Conservation (phyloP, 2,329 filamentous ascomycete genomes). For the Ciborinia camelliae region DNA sequence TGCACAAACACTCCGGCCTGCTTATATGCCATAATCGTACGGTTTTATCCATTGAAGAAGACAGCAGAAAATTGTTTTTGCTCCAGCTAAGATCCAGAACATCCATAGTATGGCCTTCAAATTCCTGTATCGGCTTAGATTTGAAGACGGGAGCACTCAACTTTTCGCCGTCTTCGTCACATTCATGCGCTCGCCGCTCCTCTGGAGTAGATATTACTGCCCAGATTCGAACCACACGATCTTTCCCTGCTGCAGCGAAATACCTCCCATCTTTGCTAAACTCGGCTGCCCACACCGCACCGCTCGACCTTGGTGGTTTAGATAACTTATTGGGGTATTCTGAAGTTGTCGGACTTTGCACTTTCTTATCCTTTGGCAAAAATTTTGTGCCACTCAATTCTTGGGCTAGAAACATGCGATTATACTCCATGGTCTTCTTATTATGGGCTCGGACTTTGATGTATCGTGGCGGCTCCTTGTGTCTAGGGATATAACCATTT, state of each 20-base stretch:
- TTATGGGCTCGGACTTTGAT: slow-evolving; percentile 79
- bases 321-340: slow-evolving; percentile 29
- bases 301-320: slow-evolving; percentile 38
- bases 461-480: slow-evolving; percentile 87
- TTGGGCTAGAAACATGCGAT: slow-evolving; percentile 86
- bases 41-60: slow-evolving; percentile 97
- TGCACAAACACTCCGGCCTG: slow-evolving; percentile 80
- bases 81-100: slow-evolving; percentile 95
- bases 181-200: slow-evolving; percentile 71
- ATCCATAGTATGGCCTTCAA: slow-evolving; percentile 77
- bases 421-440: slow-evolving; percentile 79
- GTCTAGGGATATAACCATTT: slow-evolving; percentile 74
- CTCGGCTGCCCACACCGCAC: slow-evolving; percentile 86
- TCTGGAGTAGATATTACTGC: slow-evolving; percentile 79
- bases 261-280: slow-evolving; percentile 92
- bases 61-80: slow-evolving; percentile 96
- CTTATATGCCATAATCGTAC: slow-evolving; percentile 91
- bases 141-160: slow-evolving; percentile 90
- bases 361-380: slow-evolving; percentile 35
- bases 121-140: slow-evolving; percentile 73
- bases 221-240: slow-evolving; percentile 83
- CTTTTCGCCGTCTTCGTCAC: slow-evolving; percentile 63
- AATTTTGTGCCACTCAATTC: slow-evolving; percentile 67
- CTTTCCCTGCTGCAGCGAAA: slow-evolving; percentile 87
- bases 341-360: slow-evolving; percentile 27